Base-by-base conservation (phyloP, 139 green algal species). In the Desmodesmus armatus region DNA sequence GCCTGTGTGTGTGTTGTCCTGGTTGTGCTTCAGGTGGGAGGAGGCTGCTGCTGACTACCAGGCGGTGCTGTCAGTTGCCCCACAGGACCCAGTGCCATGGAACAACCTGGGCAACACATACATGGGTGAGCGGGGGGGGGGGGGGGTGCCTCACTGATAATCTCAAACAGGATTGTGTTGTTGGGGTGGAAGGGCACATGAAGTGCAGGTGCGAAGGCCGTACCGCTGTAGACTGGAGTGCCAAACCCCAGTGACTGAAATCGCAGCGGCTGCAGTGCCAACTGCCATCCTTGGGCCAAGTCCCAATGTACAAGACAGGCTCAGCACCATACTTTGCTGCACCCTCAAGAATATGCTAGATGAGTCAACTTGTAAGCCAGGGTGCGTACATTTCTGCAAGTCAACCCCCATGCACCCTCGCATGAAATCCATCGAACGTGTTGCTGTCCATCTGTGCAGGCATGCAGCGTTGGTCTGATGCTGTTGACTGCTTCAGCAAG, bases 71-170 rank as follows among this genome's bases (percentile, higher is more conserved):
- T 86, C 70, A 3, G 95, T 89, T 0, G 85, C 86, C 0, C 94
- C 94, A 0, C 58, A 92, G 2, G 95, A 98, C 78, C 93, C 96
- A 2, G 87, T 89, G 25, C 94, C 87, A 1, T 98, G 94, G 95
- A 98, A 98, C 90, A 98, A 98, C 90, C 86, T 97, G 19, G 95
- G 95, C 25, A 98, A 97, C 65, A 88, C 92, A 29, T 90, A 84
- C 71, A 83, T 83, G 55, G 91, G 87, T 91, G 69, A 51, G 76
- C 7, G n/a, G n/a, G n/a, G n/a, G n/a, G n/a, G n/a, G n/a, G n/a
- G n/a, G n/a, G n/a, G n/a, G n/a, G n/a, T n/a, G n/a, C n/a, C n/a
- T n/a, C n/a, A n/a, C n/a, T n/a, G n/a, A n/a, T n/a, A n/a, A n/a
- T n/a, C n/a, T n/a, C n/a, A n/a, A n/a, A n/a, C n/a, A n/a, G n/a